Evolutionary conservation across 106 monocot genomes (phyloP), one percentile per base, ranked within the genome.

Genomic region (Acorus calamus): DNA sequence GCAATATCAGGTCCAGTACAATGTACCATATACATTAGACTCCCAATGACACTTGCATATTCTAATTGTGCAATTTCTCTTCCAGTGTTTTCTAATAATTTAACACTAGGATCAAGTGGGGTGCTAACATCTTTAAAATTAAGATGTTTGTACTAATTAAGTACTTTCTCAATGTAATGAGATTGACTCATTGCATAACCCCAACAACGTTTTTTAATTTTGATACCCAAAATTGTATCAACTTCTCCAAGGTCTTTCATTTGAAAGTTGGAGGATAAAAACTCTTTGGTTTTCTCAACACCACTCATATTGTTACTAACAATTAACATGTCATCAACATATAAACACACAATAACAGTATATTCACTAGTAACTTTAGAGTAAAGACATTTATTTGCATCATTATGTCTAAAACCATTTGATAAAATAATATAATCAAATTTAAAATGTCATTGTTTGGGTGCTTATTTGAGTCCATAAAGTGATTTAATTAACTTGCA

Each of bases 311-410:
- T 47, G 48, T 14, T 47, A 7, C 47, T 47, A 42, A 61, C 9
- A 11, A 61, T 61, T 42, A 61, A 61, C 11, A 61, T 61, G 7
- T 61, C 61, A 61, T 61, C 61, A 46, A 61, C 61, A 61, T 47
- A 47, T 47, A 61, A 3, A 47, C 46, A 61, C 8, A 61, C 48
- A 6, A 47, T n/a, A 5, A 47, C 28, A 28, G 1, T 28, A 28
- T 28, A 28, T 1, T 28, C 0, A 28, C 28, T 28, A 28, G 28
- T 28, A 28, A 28, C 28, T 28, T 28, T 28, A 28, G 28, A 28
- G 28, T 28, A 28, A 28, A 28, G 0, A 28, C 46, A 61, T 47
- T 46, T 47, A 47, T 61, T 0, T 42, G 46, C 9, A 8, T 5
- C 5, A 61, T 61, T 47, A n/a, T 42, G 5, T 8, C 3, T 47